Evolutionary conservation across 192 early-diverging fungal species (phyloP), one percentile per base, ranked within the genome.

Genomic region (Coemansia sp.): DNA sequence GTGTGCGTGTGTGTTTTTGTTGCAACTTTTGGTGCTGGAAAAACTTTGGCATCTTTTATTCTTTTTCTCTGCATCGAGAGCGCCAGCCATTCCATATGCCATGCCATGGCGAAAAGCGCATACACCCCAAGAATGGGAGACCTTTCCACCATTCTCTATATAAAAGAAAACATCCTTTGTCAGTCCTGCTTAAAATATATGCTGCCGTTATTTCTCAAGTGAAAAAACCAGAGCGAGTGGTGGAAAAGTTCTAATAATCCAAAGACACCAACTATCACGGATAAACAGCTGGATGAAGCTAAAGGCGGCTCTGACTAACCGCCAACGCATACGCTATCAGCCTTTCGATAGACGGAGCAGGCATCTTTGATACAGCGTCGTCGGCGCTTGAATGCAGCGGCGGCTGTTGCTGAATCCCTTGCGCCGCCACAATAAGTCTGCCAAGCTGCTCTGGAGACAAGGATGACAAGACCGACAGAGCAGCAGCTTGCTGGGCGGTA

Each of bases 321-420:
- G 62, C 62, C 12, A 63, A 32, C 16, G 62, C 62, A 39, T 63
- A 63, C 32, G 19, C 62, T 1, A 63, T 11, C 37, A 63, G 62
- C 62, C 25, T 41, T 48, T 63, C 46, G 48, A 63, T 63, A 32
- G 17, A 48, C 4, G 45, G 17, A 4, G 12, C 22, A 14, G 32
- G 13, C 7, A 32, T 10, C n/a, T 63, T 48, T n/a, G 32, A 20
- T 4, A 25, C 46, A 17, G 5, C 14, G 7, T 41, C 10, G 2
- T 17, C 16, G 14, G 57, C 57, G 8, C 32, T 38, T 11, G 20
- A 12, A 37, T 56, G 32, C 7, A 56, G n/a, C 7, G n/a, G 32
- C 40, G 12, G 8, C 54, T 44, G 57, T 25, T 13, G 54, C 40
- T 66, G 64, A 40, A 39, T 37, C 16, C 48, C 48, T 25, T 20